Evolutionary conservation across 129 eudicot genomes (phyloP).

Genomic region (Dittrichia graveolens): DNA sequence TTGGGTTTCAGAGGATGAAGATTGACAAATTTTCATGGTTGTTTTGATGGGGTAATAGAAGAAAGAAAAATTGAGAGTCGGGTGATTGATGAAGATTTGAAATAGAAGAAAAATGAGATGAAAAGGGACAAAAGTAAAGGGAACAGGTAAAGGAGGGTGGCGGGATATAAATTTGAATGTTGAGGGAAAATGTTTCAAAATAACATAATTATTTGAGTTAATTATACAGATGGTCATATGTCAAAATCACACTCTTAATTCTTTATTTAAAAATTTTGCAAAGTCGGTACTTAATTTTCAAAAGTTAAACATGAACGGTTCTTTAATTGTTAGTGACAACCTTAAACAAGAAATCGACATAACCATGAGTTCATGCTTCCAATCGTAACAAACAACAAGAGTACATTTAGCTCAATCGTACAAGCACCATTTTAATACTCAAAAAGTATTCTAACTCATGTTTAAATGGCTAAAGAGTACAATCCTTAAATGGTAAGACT

Average conservation of each 20-base stretch:
- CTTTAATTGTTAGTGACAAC: too few relatives aligned
- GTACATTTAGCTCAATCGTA: too few relatives aligned
- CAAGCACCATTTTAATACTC: background rate
- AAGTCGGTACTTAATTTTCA: too few relatives aligned
- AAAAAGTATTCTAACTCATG: background rate
- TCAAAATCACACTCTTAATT: too few relatives aligned
- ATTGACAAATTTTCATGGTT: conserved; percentile 45
- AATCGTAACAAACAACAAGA: background rate
- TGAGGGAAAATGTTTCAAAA: conserved; percentile 10
- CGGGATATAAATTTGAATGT: conserved; percentile 70
- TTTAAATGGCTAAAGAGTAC: background rate
- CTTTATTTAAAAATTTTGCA: too few relatives aligned
- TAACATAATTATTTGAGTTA: background rate
- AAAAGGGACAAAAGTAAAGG: conserved; percentile 30
- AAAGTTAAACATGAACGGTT: too few relatives aligned
- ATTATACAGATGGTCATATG: too few relatives aligned
- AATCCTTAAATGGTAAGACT: too few relatives aligned
- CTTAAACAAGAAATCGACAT: background rate
- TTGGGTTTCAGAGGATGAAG: conserved; percentile 34
- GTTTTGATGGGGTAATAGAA: background rate
- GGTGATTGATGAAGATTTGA: background rate
- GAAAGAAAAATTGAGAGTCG: background rate
- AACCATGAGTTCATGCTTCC: background rate
- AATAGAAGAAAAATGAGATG: conserved; percentile 32
- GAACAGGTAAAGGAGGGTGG: conserved; percentile 30